Evolutionary conservation across 345 rosid genomes (phyloP), one percentile per base, ranked within the genome.

Genomic region (Eucalyptus leucophloia): DNA sequence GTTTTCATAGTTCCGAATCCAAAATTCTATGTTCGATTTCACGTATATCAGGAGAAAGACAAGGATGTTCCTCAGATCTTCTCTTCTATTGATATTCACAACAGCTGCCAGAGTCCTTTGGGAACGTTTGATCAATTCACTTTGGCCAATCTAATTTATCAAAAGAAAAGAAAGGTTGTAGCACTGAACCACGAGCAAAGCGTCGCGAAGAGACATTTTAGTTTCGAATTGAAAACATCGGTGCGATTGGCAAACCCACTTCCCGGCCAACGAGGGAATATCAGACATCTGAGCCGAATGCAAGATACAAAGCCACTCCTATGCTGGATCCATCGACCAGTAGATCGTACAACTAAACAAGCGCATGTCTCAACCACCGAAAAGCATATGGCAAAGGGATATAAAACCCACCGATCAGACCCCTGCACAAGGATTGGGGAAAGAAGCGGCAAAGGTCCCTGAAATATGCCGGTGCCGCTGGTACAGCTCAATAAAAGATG

Each of bases 101-200:
- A 45, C 49, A 4, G 12, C 49, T 10, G 49, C 49, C 49, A 45
- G 11, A 45, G 49, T 45, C 49, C 49, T 45, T 45, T 3, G 49
- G 47, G 28, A 11, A 72, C 83, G 13, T 11, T 72, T 21, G 28
- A 37, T 37, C 42, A 23, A 37, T 72, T 72, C 83, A 37, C 45
- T 19, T 19, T 1, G 26, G 47, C 45, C 15, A 24, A 72, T 72
- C 83, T 11, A 77, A 77, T 12, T 50, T 50, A 6, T 50, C 53
- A 50, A 50, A 50, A 50, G 19, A 50, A 16, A 16, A 21, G 40
- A 37, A 77, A 0, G 26, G 83, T 23, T 21, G 28, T 37, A 26
- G 47, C 28, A 6, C 28, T 21, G 47, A 77, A 19, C 28, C 0
- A 30, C 1, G 26, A 18, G 26, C 4, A 0, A 24, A 18, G 44